Evolutionary conservation across 2,329 filamentous ascomycete species (phyloP), one percentile per base, ranked within the genome.

Genomic region (Apiospora marii): DNA sequence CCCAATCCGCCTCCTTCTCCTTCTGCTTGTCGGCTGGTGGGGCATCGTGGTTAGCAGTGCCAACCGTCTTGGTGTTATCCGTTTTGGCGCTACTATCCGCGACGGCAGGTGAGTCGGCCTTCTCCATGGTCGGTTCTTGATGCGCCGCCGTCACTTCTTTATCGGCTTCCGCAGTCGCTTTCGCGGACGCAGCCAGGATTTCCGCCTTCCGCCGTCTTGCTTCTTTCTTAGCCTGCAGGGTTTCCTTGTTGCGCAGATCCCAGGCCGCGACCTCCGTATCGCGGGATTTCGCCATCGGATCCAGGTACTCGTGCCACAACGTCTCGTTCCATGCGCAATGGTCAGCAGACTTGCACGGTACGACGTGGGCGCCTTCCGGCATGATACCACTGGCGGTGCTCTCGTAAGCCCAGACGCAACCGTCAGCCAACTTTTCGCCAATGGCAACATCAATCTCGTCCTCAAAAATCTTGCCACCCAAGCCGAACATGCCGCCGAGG

Each of bases 361-460:
- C 75, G 5, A 89, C 79, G 6, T 76, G 79, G 3, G 86, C 84
- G 1, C 77, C 80, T 79, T 93, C 92, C 3, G 91, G 89, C 91
- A 93, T 93, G 72, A 93, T 86, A 22, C 91, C 91, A 0, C 86
- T 86, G 0, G 85, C 81, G 46, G 88, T 92, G 37, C 84, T 83
- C 74, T 89, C 86, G 78, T 93, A 93, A 13, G 91, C 90, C 92
- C 91, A 93, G 4, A 91, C 90, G 75, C 92, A 93, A 14, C 91
- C 91, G 72, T 92, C 90, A 0, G 91, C 87, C n/a, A 93, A 87
- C 78, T 87, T 88, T 79, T 87, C 87, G 30, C 87, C 92, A 41
- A 90, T 85, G 75, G 91, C 89, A n/a, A 93, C 82, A 77, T 93
- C 91, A 34, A 87, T 85, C 2, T 87, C 85, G 1, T 86, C 82